Evolutionary conservation across 805 yeast genomes (phyloP).

Genomic region (Candida ficus): DNA sequence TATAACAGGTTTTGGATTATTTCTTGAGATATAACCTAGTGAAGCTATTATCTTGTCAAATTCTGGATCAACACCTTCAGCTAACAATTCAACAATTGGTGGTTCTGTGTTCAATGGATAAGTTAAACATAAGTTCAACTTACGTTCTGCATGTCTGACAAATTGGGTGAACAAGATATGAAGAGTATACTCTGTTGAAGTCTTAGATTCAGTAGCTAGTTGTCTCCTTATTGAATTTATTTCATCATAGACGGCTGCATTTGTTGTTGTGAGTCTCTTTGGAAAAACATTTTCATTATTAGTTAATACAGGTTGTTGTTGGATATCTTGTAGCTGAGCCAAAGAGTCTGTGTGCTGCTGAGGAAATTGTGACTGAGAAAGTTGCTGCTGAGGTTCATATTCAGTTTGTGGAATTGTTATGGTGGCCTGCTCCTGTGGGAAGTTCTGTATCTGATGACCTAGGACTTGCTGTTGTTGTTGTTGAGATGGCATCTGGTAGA

Average conservation of each 20-base stretch:
- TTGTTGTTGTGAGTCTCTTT: slow-evolving; percentile 17
- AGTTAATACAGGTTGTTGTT: not conserved
- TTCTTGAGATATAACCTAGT: slow-evolving; percentile 83
- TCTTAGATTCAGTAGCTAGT: slow-evolving; percentile 51
- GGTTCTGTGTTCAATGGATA: slow-evolving; percentile 69
- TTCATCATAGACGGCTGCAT: slow-evolving; percentile 19
- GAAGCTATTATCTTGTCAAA: slow-evolving; percentile 85
- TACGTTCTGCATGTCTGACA: slow-evolving; percentile 88
- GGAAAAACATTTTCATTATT: not conserved
- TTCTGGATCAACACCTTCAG: slow-evolving; percentile 79
- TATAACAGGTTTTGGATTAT: slow-evolving; percentile 90
- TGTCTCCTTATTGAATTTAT: slow-evolving; percentile 29
- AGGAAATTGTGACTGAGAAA: not conserved
- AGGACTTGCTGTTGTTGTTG: not conserved
- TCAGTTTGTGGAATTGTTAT: not conserved
- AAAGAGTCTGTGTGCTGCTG: not conserved
- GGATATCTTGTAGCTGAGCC: not conserved
- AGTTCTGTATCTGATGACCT: not conserved
- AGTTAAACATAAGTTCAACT: slow-evolving; percentile 65
- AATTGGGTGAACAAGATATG: slow-evolving; percentile 94
- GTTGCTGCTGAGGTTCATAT: not conserved
- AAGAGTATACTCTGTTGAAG: slow-evolving; percentile 85
- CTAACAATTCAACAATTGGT: slow-evolving; percentile 68
- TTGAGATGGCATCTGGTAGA: not conserved
- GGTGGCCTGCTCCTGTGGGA: not conserved